Conservation (phyloP, 441 rosid species). For the Pelargonium myrrhifolium region DNA sequence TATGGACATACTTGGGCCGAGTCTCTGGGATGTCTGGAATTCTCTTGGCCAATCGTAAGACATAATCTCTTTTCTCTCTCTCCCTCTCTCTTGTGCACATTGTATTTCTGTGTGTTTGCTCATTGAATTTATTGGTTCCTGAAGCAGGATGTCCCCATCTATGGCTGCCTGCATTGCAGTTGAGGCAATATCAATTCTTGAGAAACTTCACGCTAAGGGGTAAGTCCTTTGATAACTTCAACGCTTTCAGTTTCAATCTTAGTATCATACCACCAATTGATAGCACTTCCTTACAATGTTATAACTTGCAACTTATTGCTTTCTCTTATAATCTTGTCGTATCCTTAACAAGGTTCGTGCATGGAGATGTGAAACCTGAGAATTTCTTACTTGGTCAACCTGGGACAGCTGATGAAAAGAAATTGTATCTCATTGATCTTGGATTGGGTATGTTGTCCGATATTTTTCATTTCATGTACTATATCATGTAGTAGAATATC, state of each 20-base stretch:
- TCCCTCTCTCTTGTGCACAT: not conserved
- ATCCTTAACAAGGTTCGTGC: slow-evolving; percentile 53
- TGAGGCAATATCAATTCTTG: slow-evolving; percentile 85
- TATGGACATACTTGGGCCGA: slow-evolving; percentile 90
- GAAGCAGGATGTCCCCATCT: slow-evolving; percentile 61
- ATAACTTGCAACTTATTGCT: slow-evolving; percentile 16
- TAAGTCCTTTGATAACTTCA: slow-evolving; percentile 19
- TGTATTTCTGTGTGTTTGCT: not conserved
- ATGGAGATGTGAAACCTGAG: slow-evolving; percentile 97
- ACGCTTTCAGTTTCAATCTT: not conserved
- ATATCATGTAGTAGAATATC: no score
- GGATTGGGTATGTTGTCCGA: slow-evolving; percentile 59
- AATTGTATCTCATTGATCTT: slow-evolving; percentile 61
- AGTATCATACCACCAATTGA: not conserved
- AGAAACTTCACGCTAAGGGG: slow-evolving; percentile 89
- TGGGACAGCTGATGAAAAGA: slow-evolving; percentile 37
- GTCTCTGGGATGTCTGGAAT: slow-evolving; percentile 97
- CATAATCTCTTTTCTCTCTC: not conserved
- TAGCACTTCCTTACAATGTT: not conserved
- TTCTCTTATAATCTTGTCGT: not conserved
- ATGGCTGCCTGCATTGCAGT: slow-evolving; percentile 98
- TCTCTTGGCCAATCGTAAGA: slow-evolving; percentile 58
- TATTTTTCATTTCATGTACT: not conserved
- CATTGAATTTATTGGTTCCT: not conserved
- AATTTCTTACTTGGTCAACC: slow-evolving; percentile 85